Conservation (phyloP, 2,329 filamentous ascomycete species). For the Ascochyta pisi region DNA sequence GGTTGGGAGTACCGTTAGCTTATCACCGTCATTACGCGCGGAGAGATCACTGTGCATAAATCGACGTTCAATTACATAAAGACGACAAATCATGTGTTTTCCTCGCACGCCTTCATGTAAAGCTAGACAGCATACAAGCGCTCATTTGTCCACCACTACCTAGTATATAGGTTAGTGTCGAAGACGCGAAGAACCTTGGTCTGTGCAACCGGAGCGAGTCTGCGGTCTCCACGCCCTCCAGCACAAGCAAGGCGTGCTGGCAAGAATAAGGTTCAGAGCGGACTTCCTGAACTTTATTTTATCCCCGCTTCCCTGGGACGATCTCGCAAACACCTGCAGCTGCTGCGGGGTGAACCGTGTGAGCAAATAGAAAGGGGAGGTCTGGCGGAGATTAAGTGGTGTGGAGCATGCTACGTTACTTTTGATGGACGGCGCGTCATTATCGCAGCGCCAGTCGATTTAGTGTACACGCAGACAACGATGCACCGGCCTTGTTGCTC, state of each 20-base stretch:
- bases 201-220: neutral
- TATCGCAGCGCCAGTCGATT: neutral
- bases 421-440: conserved; percentile 6
- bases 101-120: neutral
- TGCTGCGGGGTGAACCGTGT: conserved; percentile 1
- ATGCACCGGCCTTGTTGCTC: neutral
- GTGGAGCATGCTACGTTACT: conserved; percentile 11
- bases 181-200: neutral
- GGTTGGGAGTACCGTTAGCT: too few species aligned
- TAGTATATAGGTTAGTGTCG: neutral
- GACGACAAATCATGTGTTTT: neutral
- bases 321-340: neutral
- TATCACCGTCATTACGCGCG: too few species aligned
- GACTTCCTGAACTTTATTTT: neutral
- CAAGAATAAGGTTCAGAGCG: neutral
- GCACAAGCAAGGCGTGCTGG: neutral
- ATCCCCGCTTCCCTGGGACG: neutral
- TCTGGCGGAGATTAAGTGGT: conserved; percentile 10
- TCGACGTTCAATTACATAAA: neutral
- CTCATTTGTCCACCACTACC: neutral
- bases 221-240: neutral
- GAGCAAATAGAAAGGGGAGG: conserved; percentile 7
- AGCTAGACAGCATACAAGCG: neutral
- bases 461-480: conserved; percentile 11
- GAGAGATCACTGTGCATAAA: too few species aligned